Conservation (phyloP, 2,329 filamentous ascomycete genomes). For the Alternaria triticimaculans region DNA sequence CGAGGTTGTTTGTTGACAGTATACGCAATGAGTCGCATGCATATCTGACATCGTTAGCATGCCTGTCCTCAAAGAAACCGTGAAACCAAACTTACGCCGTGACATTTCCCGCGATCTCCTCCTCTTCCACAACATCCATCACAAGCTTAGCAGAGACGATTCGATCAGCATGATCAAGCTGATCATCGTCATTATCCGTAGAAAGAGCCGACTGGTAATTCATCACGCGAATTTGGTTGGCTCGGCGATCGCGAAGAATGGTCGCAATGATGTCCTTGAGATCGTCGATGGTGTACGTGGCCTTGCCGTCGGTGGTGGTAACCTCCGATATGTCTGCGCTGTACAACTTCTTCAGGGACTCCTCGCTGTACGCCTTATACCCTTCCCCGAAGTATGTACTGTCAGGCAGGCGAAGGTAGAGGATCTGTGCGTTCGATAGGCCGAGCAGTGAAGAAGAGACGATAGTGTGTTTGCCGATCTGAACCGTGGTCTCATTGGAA, state of each 20-base stretch:
- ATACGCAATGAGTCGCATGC: constrained; percentile 24
- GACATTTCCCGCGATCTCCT: constrained; percentile 17
- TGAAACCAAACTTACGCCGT: constrained; percentile 16
- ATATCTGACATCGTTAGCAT: constrained; percentile 21
- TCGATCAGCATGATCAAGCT: constrained; percentile 36
- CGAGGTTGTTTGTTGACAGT: neutral
- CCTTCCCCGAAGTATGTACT: constrained; percentile 29
- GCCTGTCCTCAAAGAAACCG: too few relatives aligned
- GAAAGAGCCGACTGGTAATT: constrained; percentile 27
- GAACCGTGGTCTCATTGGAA: constrained; percentile 13
- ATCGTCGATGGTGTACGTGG: constrained; percentile 27
- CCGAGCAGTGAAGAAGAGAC: constrained; percentile 15
- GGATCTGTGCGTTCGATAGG: constrained; percentile 27
- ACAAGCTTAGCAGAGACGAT: constrained; percentile 35
- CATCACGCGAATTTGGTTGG: constrained; percentile 28
- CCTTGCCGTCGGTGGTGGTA: constrained; percentile 23
- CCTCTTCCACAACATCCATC: constrained; percentile 24
- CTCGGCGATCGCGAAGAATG: constrained; percentile 21
- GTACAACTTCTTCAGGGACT: constrained; percentile 33
- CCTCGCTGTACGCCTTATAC: constrained; percentile 14
- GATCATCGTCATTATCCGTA: constrained; percentile 11
- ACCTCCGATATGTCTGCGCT: constrained; percentile 22
- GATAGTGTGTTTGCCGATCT: constrained; percentile 14
- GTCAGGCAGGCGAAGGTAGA: constrained; percentile 38
- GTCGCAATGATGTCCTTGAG: constrained; percentile 24